Base-by-base conservation (phyloP, 176 grass and related monocot species). In the Leersia perrieri region DNA sequence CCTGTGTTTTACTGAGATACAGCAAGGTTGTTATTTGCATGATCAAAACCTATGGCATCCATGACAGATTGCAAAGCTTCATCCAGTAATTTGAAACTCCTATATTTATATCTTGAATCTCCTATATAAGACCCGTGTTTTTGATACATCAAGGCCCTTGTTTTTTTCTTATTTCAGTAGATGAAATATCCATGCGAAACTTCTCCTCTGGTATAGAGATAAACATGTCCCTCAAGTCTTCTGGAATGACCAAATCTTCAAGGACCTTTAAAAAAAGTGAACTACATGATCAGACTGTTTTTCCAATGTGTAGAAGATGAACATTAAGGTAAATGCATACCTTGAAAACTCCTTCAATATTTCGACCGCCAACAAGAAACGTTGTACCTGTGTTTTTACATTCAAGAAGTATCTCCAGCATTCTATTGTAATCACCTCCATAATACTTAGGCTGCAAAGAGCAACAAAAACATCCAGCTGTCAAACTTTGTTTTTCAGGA, bases 291-390 rank as follows among this genome's bases (percentile, higher is more conserved):
- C 36, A 86, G 51, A 28, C 11, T 33, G 35, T 62, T 7, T 79
- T 74, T 65, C 18, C 67, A 68, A 82, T 74, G 57, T 44, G 47
- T 78, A 55, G 57, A 82, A 71, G 16, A 60, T 57, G 78, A 72
- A 53, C 0, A 34, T 69, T 0, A 4, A 27, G 47, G 79, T 67
- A 29, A 60, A 81, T 67, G 41, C 35, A 67, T 88, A 98, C 96
- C 96, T 95, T 98, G 86, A 98, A 98, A 88, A 88, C 79, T 86
- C 90, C 96, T 84, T 95, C 90, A n/a, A 93, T 88, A 67, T 78
- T 80, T 60, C 96, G 83, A 51, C 96, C 96, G 84, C 90, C 92
- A 51, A 95, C 96, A 70, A 98, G 81, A 90, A 98, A 95, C 73
- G 77, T 73, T 80, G 88, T 93, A 68, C 96, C 92, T 28, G 78